Percentiles rank a stretch among this genome's conserved stretches.
Evolutionary conservation across 768 basidiomycete species (phyloP).

Genomic region (Termitomyces sp.): DNA sequence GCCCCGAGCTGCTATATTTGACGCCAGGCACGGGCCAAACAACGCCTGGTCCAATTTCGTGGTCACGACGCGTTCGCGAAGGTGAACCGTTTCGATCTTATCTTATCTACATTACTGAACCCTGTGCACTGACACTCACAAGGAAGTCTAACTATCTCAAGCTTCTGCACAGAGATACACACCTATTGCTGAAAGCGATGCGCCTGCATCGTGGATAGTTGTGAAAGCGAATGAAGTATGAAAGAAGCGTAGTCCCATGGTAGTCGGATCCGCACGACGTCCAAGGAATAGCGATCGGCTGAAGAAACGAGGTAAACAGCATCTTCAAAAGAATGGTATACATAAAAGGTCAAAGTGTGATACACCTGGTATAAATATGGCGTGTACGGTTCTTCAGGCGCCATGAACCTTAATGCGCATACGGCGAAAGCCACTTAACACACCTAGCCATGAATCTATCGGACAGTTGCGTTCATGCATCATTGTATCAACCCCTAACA

Average conservation of each 20-base stretch:
- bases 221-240: not conserved
- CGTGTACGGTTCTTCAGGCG: not conserved
- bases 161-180: not conserved
- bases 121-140: too few species aligned
- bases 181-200: not conserved
- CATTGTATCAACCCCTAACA: constrained; percentile 5
- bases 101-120: not conserved
- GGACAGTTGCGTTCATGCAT: not conserved
- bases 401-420: not conserved
- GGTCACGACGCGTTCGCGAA: not conserved
- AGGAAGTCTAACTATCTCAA: too few species aligned
- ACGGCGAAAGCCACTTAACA: not conserved
- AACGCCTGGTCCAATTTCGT: not conserved
- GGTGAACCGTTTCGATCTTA: not conserved
- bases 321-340: not conserved
- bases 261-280: not conserved
- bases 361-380: not conserved
- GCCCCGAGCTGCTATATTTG: not conserved
- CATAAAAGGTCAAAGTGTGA: not conserved
- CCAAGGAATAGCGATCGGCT: not conserved
- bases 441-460: not conserved
- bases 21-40: not conserved
- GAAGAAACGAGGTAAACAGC: not conserved
- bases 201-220: not conserved
- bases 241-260: not conserved